phyloP scores from a whole-genome alignment of 768 basidiomycete species.

The Dendrothele bispora region DNA sequence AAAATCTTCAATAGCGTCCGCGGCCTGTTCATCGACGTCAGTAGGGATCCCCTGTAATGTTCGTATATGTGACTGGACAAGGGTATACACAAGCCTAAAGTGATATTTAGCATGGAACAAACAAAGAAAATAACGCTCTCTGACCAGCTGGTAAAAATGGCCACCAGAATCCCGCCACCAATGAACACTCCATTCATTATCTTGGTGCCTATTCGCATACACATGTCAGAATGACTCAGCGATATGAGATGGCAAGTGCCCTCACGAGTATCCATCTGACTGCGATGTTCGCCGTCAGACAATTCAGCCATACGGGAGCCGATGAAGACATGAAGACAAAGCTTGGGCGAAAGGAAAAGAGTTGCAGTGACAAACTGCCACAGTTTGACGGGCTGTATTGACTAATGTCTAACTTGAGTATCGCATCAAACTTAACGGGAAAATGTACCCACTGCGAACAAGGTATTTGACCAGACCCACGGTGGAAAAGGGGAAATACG shows the following conservation, averaged over 20 bases:
- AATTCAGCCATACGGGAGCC: constrained; percentile 73
- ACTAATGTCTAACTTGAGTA: constrained; percentile 34
- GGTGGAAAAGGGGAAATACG: constrained; percentile 83
- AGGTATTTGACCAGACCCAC: constrained; percentile 82
- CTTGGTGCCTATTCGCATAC: constrained; percentile 54
- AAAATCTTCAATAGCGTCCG: constrained; percentile 57
- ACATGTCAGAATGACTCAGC: constrained; percentile 4
- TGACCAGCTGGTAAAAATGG: constrained; percentile 66
- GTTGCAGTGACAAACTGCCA: constrained; percentile 81
- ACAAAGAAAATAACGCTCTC: constrained; percentile 20
- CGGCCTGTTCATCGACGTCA: constrained; percentile 53
- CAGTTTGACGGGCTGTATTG: constrained; percentile 70
- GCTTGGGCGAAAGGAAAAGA: constrained; percentile 66
- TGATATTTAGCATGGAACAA: constrained; percentile 11
- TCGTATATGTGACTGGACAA: constrained; percentile 62
- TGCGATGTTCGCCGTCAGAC: constrained; percentile 74
- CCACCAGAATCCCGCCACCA: constrained; percentile 56
- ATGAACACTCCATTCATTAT: constrained; percentile 63
- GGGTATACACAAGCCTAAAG: constrained; percentile 64
- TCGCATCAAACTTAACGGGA: constrained; percentile 1
- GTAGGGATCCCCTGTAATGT: constrained; percentile 48
- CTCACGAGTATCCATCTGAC: constrained; percentile 74
- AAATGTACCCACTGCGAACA: constrained; percentile 64
- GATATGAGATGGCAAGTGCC: constrained; percentile 9
- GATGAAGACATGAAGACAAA: constrained; percentile 73